Percentiles rank a stretch among this genome's conserved stretches.
These are phyloP conservation scores for Osmozyma mogii DNA, from an alignment of 805 yeast genomes.

Conservation along the genomic window DNA sequence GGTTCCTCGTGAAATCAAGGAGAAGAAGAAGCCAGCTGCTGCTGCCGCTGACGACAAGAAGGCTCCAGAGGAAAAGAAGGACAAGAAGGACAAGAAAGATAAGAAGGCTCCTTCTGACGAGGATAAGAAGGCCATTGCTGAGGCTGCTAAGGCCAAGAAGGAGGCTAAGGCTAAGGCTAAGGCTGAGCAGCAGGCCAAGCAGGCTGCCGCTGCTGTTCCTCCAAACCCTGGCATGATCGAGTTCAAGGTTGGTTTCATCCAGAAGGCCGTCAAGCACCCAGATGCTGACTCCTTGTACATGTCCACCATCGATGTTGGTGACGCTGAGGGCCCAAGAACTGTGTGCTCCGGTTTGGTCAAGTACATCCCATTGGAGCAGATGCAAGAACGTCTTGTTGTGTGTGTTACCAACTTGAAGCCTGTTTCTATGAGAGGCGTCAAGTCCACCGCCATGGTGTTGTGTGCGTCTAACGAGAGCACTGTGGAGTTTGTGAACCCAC, in stretches of 20 bases:
- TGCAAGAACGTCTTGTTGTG: slow-evolving; percentile 90
- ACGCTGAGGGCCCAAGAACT: slow-evolving; percentile 94
- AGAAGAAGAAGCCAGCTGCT: slow-evolving; percentile 42
- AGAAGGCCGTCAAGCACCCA: slow-evolving; percentile 95
- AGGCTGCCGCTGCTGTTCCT: slow-evolving; percentile 49
- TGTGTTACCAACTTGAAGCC: slow-evolving; percentile 96
- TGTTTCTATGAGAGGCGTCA: slow-evolving; percentile 95
- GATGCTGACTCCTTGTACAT: slow-evolving; percentile 96
- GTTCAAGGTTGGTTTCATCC: slow-evolving; percentile 92
- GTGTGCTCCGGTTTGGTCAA: slow-evolving; percentile 96
- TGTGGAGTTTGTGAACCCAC: slow-evolving; percentile 94
- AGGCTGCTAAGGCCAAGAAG: slow-evolving; percentile 55
- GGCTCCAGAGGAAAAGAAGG: slow-evolving; percentile 24
- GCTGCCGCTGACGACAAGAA: slow-evolving; percentile 25
- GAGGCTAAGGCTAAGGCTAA: slow-evolving; percentile 58
- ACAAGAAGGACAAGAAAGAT: slow-evolving; percentile 10
- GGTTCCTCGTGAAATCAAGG: slow-evolving; percentile 70
- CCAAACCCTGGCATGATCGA: slow-evolving; percentile 82
- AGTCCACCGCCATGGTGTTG: slow-evolving; percentile 92
- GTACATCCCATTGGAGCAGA: slow-evolving; percentile 79
- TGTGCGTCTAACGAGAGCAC: slow-evolving; percentile 72
- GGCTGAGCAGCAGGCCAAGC: slow-evolving; percentile 41
- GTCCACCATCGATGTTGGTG: slow-evolving; percentile 95
- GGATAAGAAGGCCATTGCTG: slow-evolving; percentile 39
- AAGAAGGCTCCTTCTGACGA: slow-evolving; percentile 28